phyloP scores from a whole-genome alignment of 2,329 filamentous ascomycete species.

The Botrytis medusae region DNA sequence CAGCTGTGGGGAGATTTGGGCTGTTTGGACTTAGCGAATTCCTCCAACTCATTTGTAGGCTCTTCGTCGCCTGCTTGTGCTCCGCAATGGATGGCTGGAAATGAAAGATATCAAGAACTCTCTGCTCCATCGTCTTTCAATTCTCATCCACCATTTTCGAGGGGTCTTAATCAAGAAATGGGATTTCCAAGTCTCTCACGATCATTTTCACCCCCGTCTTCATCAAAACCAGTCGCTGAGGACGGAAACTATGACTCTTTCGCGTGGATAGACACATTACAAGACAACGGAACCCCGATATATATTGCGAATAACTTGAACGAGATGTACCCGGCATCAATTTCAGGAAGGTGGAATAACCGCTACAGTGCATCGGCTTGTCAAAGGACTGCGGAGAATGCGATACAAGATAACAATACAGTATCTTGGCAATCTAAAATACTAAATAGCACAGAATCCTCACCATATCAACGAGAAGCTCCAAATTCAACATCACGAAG shows the following conservation, averaged over 20 bases:
- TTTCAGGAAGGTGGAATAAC: background rate
- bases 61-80: background rate
- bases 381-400: background rate
- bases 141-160: background rate
- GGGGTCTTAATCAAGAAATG: background rate
- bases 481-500: background rate
- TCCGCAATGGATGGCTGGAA: background rate
- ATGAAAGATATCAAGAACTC: background rate
- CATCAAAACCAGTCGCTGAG: background rate
- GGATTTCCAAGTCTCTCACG: background rate
- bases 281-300: background rate
- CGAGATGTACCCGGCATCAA: background rate
- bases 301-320: background rate
- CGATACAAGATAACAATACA: background rate
- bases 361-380: background rate
- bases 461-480: background rate
- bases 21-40: background rate
- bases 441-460: background rate
- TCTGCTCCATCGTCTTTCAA: background rate
- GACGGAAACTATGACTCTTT: background rate
- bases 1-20: background rate
- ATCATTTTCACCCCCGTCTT: background rate
- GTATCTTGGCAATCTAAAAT: background rate
- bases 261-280: background rate
- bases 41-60: background rate